Evolutionary conservation across 495 filamentous ascomycete genomes (phyloP).

Genomic region (Aspergillus nanangensis): DNA sequence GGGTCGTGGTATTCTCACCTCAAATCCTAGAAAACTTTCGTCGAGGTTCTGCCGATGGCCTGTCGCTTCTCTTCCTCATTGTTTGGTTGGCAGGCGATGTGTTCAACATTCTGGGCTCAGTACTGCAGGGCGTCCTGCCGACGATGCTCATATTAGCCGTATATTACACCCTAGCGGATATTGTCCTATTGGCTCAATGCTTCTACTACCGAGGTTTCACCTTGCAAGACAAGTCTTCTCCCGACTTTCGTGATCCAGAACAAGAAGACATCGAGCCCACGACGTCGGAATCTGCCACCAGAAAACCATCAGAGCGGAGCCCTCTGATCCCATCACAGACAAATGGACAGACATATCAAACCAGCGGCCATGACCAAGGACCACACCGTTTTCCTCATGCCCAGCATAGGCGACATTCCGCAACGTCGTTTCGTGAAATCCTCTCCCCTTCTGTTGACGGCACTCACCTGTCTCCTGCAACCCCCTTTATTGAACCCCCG

Average conservation of each 20-base stretch:
- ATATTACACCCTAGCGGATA: constrained; percentile 92
- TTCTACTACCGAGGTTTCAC: constrained; percentile 92
- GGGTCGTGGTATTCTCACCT: constrained; percentile 96
- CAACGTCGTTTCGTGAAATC: constrained; percentile 27
- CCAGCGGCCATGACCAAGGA: constrained; percentile 5
- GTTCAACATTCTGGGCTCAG: constrained; percentile 91
- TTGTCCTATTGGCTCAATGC: constrained; percentile 81
- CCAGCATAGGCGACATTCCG: constrained; percentile 24
- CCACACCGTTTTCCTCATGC: constrained; percentile 11
- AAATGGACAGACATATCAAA: constrained; percentile 19
- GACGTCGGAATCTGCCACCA: constrained; percentile 2
- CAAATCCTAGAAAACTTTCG: constrained; percentile 96
- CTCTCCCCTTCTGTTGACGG: constrained; percentile 42
- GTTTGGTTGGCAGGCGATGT: constrained; percentile 92
- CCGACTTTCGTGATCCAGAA: constrained; percentile 6
- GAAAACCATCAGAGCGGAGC: constrained; percentile 28
- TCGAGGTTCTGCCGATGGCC: constrained; percentile 78
- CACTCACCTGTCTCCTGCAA: constrained; percentile 77
- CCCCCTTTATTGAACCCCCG: constrained; percentile 55
- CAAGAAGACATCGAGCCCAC: constrained; percentile 12
- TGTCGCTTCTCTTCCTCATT: constrained; percentile 84
- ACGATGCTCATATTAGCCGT: constrained; percentile 96
- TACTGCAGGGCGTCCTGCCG: constrained; percentile 89
- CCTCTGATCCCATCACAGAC: constrained; percentile 23
- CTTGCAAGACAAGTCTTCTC: constrained; percentile 49